Evolutionary conservation across 305 asterid genomes (phyloP), one percentile per base, ranked within the genome.

Genomic region (Lippia alba): DNA sequence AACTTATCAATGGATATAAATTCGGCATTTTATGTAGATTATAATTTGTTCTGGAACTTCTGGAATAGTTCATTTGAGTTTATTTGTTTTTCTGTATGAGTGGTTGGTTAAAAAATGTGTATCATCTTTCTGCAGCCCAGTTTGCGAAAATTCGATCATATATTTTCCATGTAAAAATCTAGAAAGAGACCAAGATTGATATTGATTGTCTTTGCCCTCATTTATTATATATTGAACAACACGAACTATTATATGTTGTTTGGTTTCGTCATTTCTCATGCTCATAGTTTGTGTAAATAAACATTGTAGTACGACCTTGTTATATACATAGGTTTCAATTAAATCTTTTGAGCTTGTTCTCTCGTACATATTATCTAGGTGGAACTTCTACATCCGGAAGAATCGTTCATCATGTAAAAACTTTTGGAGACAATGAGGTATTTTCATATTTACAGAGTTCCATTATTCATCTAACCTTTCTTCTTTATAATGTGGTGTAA

Each of bases 401-500:
- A 83, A 54, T 67, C 11, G 77, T 94, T 82, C 97, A 85, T 65
- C 99, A 94, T 46, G 96, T 94, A 56, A 71, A 86, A 60, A 76
- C 91, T 74, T 94, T 91, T 80, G 91, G 81, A 50, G 95, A 91
- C 59, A 44, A 68, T 60, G 91, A 91, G 97, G 98, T 89, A 77
- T 53, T 63, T 69, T 32, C 14, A 44, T 60, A 34, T 20, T 30
- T 69, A 24, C 56, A 66, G 53, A 44, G 49, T 57, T 51, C 44
- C 44, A 15, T 70, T 59, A 40, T 53, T 19, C 20, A 17, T 40
- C 19, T 8, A 65, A 36, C 57, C 63, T 46, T 65, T 48, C 39
- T 61, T 55, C 39, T 40, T 30, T 63, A 0, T 51, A 51, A n/a
- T 24, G 20, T 48, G 40, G 57, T 64, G 36, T 61, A 59, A 48